Evolutionary conservation across 768 basidiomycete species (phyloP), one percentile per base, ranked within the genome.

Genomic region (Artomyces pyxidatus): DNA sequence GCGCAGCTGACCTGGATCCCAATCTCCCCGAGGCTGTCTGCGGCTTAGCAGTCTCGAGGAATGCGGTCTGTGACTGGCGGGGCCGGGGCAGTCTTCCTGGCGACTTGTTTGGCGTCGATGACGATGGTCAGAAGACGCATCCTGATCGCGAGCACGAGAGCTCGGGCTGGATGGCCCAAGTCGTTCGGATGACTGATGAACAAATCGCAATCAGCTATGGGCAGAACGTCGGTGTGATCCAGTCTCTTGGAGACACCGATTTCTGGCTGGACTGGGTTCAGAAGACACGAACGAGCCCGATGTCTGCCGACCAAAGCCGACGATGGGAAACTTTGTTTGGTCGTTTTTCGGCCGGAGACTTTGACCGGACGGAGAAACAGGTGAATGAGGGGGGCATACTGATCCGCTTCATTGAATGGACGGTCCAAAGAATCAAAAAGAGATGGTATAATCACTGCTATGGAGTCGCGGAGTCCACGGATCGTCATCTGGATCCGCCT

Each of bases 11-110:
- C 16, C 60, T 62, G 12, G 73, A 75, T 52, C 69, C 74, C 6
- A 54, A 65, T 14, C 68, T 77, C 17, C 63, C 71, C 0, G 76
- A 77, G 51, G 75, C 73, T 1, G 63, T 74, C 12, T 75, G 74
- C 51, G 75, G 75, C 16, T 54, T 75, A n/a, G 68, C 61, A 40
- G 72, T 70, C 46, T 67, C 76, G 12, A 67, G 71, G 30, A 67
- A 64, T 45, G 69, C 76, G 0, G 61, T 77, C 10, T 77, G 75
- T 54, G 70, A 72, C 54, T 77, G 69, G 69, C 58, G 65, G 12
- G 73, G 72, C 39, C 61, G 64, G 50, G 70, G 59, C 38, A 67
- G 65, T n/a, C 61, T 66, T 43, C 52, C 59, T 37, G 22, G 47
- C 40, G 58, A 63, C 32, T 17, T 47, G 32, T n/a, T n/a, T n/a